Base-by-base conservation (phyloP, 495 filamentous ascomycete species). In the Filosporella fistucella region DNA sequence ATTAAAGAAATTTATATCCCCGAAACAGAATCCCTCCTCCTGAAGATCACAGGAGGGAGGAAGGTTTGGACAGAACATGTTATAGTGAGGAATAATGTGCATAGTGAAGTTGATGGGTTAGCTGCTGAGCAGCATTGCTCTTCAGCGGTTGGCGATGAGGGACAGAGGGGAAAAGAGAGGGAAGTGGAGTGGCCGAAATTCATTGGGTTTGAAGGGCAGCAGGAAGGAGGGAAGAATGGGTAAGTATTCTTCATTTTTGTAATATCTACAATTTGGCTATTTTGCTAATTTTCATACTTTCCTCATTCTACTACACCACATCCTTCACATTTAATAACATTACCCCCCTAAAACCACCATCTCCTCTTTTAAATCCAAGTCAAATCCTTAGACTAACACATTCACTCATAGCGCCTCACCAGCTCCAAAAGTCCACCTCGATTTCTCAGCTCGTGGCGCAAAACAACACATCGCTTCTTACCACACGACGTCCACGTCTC, bases 341-440 rank as follows among this genome's bases (percentile, higher is more conserved):
- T n/a, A n/a, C n/a, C n/a, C n/a, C n/a, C n/a, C n/a, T n/a, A n/a
- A n/a, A n/a, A n/a, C n/a, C n/a, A n/a, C n/a, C n/a, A n/a, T n/a
- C n/a, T n/a, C n/a, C n/a, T n/a, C n/a, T n/a, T n/a, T n/a, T n/a
- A n/a, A n/a, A n/a, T n/a, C n/a, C n/a, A n/a, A n/a, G n/a, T n/a
- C n/a, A n/a, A n/a, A n/a, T n/a, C n/a, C n/a, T n/a, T n/a, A n/a
- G n/a, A n/a, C n/a, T n/a, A n/a, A n/a, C n/a, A n/a, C n/a, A n/a
- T n/a, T n/a, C n/a, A n/a, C n/a, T n/a, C n/a, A n/a, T n/a, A n/a
- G 47, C 10, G 53, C 22, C 12, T 38, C 33, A 16, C 48, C 48
- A 6, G 47, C 53, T 11, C 47, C 53, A 5, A 56, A 56, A 25
- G 37, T 47, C 13, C 53, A 56, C 24, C 7, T 52, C 24, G 48